A percentile compares a stretch with the other conserved stretches of the same genome.
These are phyloP conservation scores for Fraxinus pennsylvanica DNA, from an alignment of 257 asterid species.

Conservation along the genomic window DNA sequence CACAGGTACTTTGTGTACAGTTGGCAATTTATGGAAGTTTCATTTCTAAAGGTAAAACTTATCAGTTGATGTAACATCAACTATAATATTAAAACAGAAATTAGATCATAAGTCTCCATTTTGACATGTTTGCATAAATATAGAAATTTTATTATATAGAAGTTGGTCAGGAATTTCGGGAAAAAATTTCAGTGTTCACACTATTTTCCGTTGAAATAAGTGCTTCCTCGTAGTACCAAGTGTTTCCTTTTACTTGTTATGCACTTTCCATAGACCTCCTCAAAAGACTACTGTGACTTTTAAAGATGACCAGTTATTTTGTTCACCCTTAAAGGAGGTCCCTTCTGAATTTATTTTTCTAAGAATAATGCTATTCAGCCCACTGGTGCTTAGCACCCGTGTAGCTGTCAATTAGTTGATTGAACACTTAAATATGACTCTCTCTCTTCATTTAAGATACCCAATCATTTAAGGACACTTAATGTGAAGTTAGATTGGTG, in stretches of 20 bases:
- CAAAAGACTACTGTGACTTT: not conserved
- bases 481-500: no score
- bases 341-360: not conserved
- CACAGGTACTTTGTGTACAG: constrained; percentile 45
- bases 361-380: no score
- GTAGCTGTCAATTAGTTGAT: no score
- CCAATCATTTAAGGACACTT: no score
- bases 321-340: no score
- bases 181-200: not conserved
- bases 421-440: no score
- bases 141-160: no score
- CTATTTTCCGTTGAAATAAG: no score
- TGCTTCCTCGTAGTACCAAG: not conserved
- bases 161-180: not conserved
- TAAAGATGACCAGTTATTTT: not conserved
- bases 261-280: not conserved
- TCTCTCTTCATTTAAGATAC: no score
- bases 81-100: no score
- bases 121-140: not conserved
- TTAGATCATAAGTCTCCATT: not conserved
- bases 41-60: not conserved
- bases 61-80: not conserved
- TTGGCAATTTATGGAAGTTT: not conserved
- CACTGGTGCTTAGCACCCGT: no score
- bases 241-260: not conserved